Base-by-base conservation (phyloP, 345 rosid genomes). In the Salix exigua region DNA sequence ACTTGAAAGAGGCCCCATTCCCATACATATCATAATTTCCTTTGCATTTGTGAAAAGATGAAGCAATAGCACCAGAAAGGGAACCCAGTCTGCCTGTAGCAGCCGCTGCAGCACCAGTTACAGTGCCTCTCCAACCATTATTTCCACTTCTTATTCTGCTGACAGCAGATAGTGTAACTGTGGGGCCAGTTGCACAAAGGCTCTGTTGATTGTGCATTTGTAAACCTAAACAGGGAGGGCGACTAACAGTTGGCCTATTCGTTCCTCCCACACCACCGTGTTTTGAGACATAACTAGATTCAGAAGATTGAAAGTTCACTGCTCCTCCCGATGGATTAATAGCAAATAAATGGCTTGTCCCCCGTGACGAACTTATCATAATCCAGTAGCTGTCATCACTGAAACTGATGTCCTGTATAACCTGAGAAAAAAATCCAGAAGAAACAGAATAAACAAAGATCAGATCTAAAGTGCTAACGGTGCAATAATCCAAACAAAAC, bases 271-370 rank as follows among this genome's bases (percentile, higher is more conserved):
- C 68, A 71, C 83, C 83, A 70, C 73, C 51, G 62, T 78, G 78
- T 69, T 82, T 86, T 50, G 78, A 48, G 72, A 81, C 25, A 64
- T 83, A 79, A 77, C 77, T 67, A 66, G 81, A 48, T 55, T 84
- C 86, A 35, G 74, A 75, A 62, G 81, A 70, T 76, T 81, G 88
- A 74, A 83, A 82, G 66, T 66, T 80, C 25, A 77, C 84, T 38
- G 88, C 72, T 61, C 91, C 96, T 76, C 88, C 91, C 26, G 23
- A 77, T 30, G 92, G 91, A 81, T 89, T 83, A 53, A 96, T 88
- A 62, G 93, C 93, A 90, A 96, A 96, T 44, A 96, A 79, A 84
- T 96, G 99, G 85, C 96, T 89, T 40, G 99, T 96, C 68, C 98
- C 99, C 84, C 96, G 89, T 7, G 93, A 89, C 63, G 99, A 96